phyloP scores from a whole-genome alignment of 331 rosid genomes.

The Malus hybrid region DNA sequence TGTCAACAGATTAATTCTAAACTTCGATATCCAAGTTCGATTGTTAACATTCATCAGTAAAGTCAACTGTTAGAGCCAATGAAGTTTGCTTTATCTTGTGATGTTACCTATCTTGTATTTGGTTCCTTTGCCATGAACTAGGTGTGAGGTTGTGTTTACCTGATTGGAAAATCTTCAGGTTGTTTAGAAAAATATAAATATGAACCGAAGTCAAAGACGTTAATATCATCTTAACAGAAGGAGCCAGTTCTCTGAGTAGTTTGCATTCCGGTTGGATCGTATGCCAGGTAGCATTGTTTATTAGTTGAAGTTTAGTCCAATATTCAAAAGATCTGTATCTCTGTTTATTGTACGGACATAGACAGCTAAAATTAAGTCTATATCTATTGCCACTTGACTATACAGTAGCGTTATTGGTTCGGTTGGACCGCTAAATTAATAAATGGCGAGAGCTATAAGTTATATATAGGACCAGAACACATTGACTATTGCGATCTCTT shows the following conservation, averaged over 20 bases:
- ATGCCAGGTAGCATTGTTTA: not conserved
- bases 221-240: not conserved
- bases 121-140: not conserved
- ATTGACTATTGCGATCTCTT: no score
- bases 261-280: not conserved
- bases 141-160: not conserved
- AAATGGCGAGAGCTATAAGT: not conserved
- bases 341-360: not conserved
- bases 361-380: not conserved
- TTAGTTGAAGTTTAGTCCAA: not conserved
- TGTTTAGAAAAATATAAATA: not conserved
- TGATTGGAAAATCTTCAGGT: not conserved
- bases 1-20: not conserved
- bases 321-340: not conserved
- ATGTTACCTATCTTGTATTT: not conserved
- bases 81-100: not conserved
- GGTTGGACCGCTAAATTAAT: not conserved
- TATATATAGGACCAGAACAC: not conserved
- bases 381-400: not conserved
- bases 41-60: not conserved
- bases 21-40: not conserved
- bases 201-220: not conserved
- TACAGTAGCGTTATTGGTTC: not conserved
- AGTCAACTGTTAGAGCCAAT: not conserved
- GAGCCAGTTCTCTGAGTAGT: not conserved